A percentile compares a stretch with the other conserved stretches of the same genome.
phyloP scores from a whole-genome alignment of 768 basidiomycete genomes.

The Suillus americanus region DNA sequence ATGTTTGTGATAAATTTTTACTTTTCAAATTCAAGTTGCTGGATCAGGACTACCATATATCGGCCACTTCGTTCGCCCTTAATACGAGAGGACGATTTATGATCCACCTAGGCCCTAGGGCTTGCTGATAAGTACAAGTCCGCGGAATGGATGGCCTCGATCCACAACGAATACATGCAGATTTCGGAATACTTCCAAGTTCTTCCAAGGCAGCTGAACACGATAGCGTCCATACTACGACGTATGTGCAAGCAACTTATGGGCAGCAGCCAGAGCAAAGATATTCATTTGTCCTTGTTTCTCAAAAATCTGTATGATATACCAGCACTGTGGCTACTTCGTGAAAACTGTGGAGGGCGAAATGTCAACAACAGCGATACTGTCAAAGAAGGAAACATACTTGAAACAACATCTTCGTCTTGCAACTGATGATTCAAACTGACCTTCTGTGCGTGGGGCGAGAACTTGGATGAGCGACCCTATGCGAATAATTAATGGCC shows the following conservation, averaged over 20 bases:
- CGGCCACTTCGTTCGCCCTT: background rate
- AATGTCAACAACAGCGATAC: background rate
- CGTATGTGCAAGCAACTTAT: background rate
- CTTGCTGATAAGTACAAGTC: background rate
- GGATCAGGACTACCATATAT: too few relatives aligned
- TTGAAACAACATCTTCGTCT: constrained; percentile 88
- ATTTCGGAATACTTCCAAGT: background rate
- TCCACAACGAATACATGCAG: background rate
- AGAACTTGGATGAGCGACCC: constrained; percentile 94
- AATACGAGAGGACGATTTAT: background rate
- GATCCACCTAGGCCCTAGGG: too few relatives aligned
- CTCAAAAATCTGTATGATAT: background rate
- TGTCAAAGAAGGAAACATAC: constrained; percentile 44
- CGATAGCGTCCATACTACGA: background rate
- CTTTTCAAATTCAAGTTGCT: too few relatives aligned
- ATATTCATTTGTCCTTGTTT: background rate
- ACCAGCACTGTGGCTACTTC: constrained; percentile 1
- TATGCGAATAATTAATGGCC: constrained; percentile 26
- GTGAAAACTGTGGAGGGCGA: background rate
- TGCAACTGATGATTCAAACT: constrained; percentile 80
- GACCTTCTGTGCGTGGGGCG: constrained; percentile 93
- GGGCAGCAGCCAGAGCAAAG: background rate
- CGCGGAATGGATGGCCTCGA: background rate
- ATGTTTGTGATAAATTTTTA: background rate
- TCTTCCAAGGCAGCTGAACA: background rate